Base-by-base conservation (phyloP, 2,329 filamentous ascomycete genomes). In the Pyrenophora seminiperda region DNA sequence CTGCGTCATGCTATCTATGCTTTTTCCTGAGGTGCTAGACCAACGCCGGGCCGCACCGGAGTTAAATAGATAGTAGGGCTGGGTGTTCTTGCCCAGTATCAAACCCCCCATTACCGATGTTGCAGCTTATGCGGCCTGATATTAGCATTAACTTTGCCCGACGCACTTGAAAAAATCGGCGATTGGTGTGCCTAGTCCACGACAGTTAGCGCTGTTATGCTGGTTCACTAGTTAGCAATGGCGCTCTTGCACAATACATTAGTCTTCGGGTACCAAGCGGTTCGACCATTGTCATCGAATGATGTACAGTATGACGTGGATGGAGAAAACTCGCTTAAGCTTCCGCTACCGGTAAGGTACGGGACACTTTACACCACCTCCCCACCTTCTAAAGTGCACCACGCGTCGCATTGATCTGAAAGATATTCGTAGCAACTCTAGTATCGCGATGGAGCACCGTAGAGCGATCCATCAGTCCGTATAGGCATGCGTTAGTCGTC, bases 1-100 rank as follows among this genome's bases (percentile, higher is more conserved):
- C 46, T 55, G 48, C 46, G 49, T 53, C 53, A 50, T 50, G 29
- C 40, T 44, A 43, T 43, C 49, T 41, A 37, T 39, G 43, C 38
- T 47, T 54, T 54, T 48, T 27, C 24, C 10, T 27, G 9, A 27
- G 24, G 24, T 11, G 24, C 24, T 27, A 4, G 10, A 27, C 9
- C 10, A 27, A 27, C 10, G 24, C 24, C 24, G 24, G 24, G 24
- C 24, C 24, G 24, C 24, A 42, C 40, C 22, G 42, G n/a, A 41
- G 22, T 31, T 46, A 37, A 34, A 7, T 22, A 44, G 19, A 27
- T 33, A 2, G 32, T 33, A 2, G 20, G n/a, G 30, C 38, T 36
- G 24, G 34, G 20, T 41, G 34, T 34, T 15, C 27, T 27, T 50
- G 42, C 30, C 24, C 5, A 27, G 24, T 31, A 37, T 47, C 41